phyloP scores from a whole-genome alignment of 192 early-diverging fungal genomes.

The Umbelopsis sp. region DNA sequence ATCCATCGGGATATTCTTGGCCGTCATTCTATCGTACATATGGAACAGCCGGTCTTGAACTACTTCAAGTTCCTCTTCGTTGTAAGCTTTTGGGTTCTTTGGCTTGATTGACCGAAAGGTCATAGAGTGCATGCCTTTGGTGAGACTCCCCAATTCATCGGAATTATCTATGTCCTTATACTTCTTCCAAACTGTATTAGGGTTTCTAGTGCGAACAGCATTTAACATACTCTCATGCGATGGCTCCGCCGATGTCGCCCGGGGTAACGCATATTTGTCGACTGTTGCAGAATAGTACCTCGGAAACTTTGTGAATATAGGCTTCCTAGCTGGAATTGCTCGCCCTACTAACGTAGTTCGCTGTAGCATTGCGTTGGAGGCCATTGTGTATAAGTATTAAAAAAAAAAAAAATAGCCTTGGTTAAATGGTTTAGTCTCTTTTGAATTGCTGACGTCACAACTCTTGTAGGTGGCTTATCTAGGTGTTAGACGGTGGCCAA shows the following conservation, averaged over 20 bases:
- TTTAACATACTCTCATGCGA: neutral
- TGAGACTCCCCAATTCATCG: conserved; percentile 22
- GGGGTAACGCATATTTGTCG: conserved; percentile 1
- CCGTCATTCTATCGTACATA: conserved; percentile 31
- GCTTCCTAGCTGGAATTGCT: neutral
- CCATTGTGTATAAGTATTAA: neutral
- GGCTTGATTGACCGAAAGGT: conserved; percentile 32
- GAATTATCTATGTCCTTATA: conserved; percentile 27
- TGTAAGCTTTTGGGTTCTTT: conserved; percentile 25
- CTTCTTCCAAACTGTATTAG: conserved; percentile 37
- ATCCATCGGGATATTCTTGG: conserved; percentile 4
- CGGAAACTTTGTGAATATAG: neutral
- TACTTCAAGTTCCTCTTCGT: conserved; percentile 23
- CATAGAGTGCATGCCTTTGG: conserved; percentile 34
- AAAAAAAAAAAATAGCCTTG: neutral
- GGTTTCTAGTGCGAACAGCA: conserved; percentile 27
- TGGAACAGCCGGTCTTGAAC: conserved; percentile 30
- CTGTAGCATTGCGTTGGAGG: too few relatives aligned
- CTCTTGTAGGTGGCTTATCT: neutral
- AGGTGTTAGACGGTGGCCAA: neutral
- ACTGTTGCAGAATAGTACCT: neutral
- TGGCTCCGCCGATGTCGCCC: neutral
- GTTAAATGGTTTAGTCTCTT: neutral
- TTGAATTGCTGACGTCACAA: neutral
- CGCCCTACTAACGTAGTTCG: neutral